Conservation (phyloP, 306 rosid species). For the Cyamopsis tetragonoloba region DNA sequence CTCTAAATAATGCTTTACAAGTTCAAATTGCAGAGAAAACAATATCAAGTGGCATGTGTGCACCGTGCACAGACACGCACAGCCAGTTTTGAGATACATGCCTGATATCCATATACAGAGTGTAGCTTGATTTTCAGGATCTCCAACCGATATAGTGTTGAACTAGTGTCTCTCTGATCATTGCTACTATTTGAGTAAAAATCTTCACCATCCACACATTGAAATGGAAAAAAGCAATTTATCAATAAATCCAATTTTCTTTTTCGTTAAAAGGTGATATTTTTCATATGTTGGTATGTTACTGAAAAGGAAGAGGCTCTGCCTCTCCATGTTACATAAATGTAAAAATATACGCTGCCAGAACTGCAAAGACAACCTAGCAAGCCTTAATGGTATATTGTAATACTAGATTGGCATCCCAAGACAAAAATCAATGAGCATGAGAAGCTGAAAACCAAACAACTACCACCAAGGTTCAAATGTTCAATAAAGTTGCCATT, state of each 20-base stretch:
- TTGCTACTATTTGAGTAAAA: constrained; percentile 31
- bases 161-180: constrained; percentile 36
- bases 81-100: constrained; percentile 41
- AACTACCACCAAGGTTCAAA: neutral
- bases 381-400: constrained; percentile 6
- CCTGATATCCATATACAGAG: constrained; percentile 89
- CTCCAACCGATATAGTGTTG: constrained; percentile 71
- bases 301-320: neutral
- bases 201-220: constrained; percentile 45
- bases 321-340: constrained; percentile 6
- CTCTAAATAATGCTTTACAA: constrained; percentile 21
- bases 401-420: constrained; percentile 15
- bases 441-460: constrained; percentile 13
- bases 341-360: neutral
- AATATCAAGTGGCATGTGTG: neutral
- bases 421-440: neutral
- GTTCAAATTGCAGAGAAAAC: constrained; percentile 6
- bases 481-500: neutral
- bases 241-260: neutral
- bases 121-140: constrained; percentile 68
- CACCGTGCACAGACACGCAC: too few relatives aligned
- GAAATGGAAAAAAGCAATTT: constrained; percentile 11
- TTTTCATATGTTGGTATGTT: too few relatives aligned
- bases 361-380: constrained; percentile 1
- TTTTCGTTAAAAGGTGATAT: neutral